Base-by-base conservation (phyloP, 352 stramenopile species). In the Phytophthora gonapodyides region DNA sequence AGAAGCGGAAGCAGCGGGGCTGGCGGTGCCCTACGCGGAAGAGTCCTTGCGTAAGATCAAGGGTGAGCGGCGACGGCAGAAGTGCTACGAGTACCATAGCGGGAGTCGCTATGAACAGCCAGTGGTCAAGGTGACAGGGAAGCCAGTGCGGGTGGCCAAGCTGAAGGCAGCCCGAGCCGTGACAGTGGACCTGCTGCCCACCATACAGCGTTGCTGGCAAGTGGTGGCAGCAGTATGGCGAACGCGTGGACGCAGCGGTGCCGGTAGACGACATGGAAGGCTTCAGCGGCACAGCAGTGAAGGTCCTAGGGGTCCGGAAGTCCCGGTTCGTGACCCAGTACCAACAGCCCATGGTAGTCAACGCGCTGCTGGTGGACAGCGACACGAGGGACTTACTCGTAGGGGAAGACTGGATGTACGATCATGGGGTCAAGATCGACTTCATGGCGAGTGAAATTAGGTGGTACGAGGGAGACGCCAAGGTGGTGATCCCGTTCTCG, bases 331-430 rank as follows among this genome's bases (percentile, higher is more conserved):
- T 21, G 7, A 55, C 48, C 1, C 48, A 55, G 34, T 45, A 46
- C 19, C n/a, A 15, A 12, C 36, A 56, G 36, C 2, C 8, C 8
- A 56, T 46, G 48, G 19, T 24, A 5, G 48, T 56, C 7, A 21
- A 56, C 12, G 35, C 48, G 9, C 21, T 56, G 19, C 3, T 56
- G 5, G 48, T 56, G 5, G 35, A 45, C 7, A 41, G 48, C 9
- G 17, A 41, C 1, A 33, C 48, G 1, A 0, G 5, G 0, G 36
- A 56, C 12, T 45, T 46, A 6, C 15, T 56, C 10, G 13, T 56
- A 1, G 48, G 48, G 2, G 36, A 56, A 12, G 48, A 56, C 24
- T 56, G 48, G 48, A 56, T 56, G 48, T 41, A 35, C 2, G 5
- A 8, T 10, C 16, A 46, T 3, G 48, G 36, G 2, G 48, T 46